Percentiles rank a stretch among this genome's conserved stretches.
phyloP scores from a whole-genome alignment of 805 yeast genomes.

The Cyberlindnera veronae region DNA sequence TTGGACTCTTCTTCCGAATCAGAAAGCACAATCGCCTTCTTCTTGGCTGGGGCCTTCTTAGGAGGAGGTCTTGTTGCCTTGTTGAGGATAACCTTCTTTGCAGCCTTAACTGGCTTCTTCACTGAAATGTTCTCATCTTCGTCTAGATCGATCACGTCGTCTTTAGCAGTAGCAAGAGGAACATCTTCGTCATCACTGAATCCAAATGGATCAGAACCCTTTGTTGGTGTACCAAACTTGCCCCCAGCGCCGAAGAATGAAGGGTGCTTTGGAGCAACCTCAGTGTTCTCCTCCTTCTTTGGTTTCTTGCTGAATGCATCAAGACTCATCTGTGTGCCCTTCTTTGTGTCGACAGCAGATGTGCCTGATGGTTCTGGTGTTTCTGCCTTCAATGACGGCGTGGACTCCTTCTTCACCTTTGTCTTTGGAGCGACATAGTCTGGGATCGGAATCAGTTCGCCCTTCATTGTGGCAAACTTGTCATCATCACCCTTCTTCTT shows the following conservation, averaged over 20 bases:
- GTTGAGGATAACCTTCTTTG: slow-evolving; percentile 15
- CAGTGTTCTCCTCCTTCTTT: slow-evolving; percentile 13
- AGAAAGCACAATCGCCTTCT: slow-evolving; percentile 13
- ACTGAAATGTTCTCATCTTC: slow-evolving; percentile 10
- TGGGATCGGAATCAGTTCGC: slow-evolving; percentile 27
- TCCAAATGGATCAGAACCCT: slow-evolving; percentile 4
- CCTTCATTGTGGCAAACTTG: slow-evolving; percentile 15
- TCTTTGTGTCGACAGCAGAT: background rate
- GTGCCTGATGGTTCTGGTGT: slow-evolving; percentile 1
- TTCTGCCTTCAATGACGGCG: slow-evolving; percentile 11
- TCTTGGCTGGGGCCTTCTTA: slow-evolving; percentile 7
- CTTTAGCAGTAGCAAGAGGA: background rate
- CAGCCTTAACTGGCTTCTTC: slow-evolving; percentile 7
- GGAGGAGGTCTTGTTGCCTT: slow-evolving; percentile 14
- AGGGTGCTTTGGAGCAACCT: slow-evolving; percentile 28
- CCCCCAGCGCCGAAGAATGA: slow-evolving; percentile 34
- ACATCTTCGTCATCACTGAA: slow-evolving; percentile 8
- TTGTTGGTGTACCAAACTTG: slow-evolving; percentile 28
- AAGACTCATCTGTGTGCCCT: background rate
- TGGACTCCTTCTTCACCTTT: slow-evolving; percentile 21
- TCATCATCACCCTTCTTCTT: slow-evolving; percentile 13
- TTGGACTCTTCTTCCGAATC: slow-evolving; percentile 19
- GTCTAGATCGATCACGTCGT: slow-evolving; percentile 4
- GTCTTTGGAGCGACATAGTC: slow-evolving; percentile 24
- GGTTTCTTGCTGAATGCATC: background rate